These are phyloP conservation scores for Talaromyces sp. DNA, from an alignment of 2,329 filamentous ascomycete species.

Conservation along the genomic window DNA sequence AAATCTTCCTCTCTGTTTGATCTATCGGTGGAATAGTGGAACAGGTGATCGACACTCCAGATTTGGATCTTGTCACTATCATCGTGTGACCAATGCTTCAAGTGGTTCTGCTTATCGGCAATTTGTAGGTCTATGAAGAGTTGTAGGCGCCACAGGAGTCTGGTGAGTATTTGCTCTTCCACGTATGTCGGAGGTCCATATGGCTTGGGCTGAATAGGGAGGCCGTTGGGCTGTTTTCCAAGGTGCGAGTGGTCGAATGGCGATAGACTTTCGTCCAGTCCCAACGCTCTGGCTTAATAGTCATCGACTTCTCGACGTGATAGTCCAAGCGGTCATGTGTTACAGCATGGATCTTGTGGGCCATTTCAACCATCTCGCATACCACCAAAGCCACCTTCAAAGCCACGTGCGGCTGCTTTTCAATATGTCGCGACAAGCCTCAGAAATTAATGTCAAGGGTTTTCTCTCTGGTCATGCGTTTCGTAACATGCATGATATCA, in stretches of 20 bases:
- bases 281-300: neutral
- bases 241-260: neutral
- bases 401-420: neutral
- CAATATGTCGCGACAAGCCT: neutral
- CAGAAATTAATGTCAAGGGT: neutral
- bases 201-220: neutral
- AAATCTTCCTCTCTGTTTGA: neutral
- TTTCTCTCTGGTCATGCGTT: neutral
- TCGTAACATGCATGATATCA: neutral
- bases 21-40: neutral
- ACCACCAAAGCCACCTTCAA: neutral
- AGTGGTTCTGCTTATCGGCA: neutral
- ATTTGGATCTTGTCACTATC: neutral
- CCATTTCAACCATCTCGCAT: neutral
- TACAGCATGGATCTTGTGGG: neutral
- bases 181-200: neutral
- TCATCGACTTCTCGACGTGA: neutral
- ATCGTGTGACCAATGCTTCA: neutral
- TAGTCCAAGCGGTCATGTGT: neutral
- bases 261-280: neutral
- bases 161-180: neutral
- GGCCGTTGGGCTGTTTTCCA: neutral
- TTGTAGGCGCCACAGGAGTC: constrained; percentile 1
- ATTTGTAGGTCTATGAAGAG: neutral
- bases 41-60: neutral